Percentiles rank a stretch among this genome's conserved stretches.
Evolutionary conservation across 148 eudicot genomes (phyloP).

Genomic region (Persicaria maculosa): DNA sequence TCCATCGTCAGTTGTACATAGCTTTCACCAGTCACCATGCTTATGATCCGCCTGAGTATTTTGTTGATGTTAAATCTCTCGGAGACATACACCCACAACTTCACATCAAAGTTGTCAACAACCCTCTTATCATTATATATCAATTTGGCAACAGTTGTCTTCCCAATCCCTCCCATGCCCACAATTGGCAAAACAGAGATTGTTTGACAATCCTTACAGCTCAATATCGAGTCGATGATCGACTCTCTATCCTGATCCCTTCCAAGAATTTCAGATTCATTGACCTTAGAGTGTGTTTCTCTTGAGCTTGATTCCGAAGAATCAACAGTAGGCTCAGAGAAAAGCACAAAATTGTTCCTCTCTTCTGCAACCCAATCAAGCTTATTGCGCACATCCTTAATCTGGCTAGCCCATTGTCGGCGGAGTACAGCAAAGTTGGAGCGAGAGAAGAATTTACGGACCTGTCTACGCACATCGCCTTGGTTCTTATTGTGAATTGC

Average conservation of each 20-base stretch:
- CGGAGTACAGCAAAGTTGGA: background rate
- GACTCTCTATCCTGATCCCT: conserved; percentile 10
- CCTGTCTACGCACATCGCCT: conserved; percentile 1
- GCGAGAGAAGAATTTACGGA: conserved; percentile 16
- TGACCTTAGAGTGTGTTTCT: background rate
- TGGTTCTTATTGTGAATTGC: background rate
- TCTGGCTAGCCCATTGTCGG: background rate
- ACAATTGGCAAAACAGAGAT: conserved; percentile 14
- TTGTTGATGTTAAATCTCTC: too few species aligned
- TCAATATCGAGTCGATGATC: background rate
- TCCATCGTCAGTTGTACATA: too few species aligned
- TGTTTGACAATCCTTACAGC: background rate
- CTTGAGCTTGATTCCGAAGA: background rate
- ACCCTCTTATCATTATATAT: too few species aligned
- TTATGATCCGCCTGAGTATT: too few species aligned
- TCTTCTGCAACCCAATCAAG: background rate
- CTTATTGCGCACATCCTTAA: background rate
- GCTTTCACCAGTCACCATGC: too few species aligned
- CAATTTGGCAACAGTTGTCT: too few species aligned
- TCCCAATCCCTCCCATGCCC: too few species aligned
- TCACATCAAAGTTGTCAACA: too few species aligned
- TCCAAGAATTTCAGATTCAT: conserved; percentile 16
- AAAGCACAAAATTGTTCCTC: background rate
- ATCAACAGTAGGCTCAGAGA: background rate
- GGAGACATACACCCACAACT: too few species aligned